Evolutionary conservation across 495 filamentous ascomycete genomes (phyloP).

Genomic region (Neurospora intermedia): DNA sequence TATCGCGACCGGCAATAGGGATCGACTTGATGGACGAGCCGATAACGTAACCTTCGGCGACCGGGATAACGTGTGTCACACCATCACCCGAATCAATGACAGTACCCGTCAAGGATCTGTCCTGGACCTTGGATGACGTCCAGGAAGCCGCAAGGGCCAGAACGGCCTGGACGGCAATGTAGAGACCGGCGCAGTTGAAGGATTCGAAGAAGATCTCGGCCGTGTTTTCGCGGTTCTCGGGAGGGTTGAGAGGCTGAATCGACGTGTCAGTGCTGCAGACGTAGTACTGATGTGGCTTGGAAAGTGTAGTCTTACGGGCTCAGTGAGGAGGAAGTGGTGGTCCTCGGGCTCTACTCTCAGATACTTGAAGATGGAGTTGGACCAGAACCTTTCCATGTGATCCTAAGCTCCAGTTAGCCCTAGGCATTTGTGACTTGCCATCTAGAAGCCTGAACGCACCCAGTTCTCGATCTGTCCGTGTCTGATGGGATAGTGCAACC

Average conservation of each 20-base stretch:
- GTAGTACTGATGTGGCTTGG: not conserved
- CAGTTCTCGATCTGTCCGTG: constrained; percentile 98
- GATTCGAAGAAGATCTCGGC: constrained; percentile 99
- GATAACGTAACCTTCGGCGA: constrained; percentile 97
- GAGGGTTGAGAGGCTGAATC: constrained; percentile 84
- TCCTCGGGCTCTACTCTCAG: constrained; percentile 96
- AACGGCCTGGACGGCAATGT: constrained; percentile 97
- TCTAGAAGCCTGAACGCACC: constrained; percentile 37
- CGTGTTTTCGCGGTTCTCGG: constrained; percentile 97
- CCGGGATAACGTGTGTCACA: constrained; percentile 97
- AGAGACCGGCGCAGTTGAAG: constrained; percentile 97
- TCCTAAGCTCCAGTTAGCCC: constrained; percentile 46
- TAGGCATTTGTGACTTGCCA: not conserved
- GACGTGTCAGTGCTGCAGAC: constrained; percentile 10
- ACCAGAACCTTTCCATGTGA: constrained; percentile 99
- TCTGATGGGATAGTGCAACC: constrained; percentile 90
- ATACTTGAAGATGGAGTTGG: constrained; percentile 99
- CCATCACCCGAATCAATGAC: constrained; percentile 97
- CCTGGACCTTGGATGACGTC: constrained; percentile 95
- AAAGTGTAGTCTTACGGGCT: constrained; percentile 57
- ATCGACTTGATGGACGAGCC: constrained; percentile 98
- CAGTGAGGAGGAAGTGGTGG: constrained; percentile 94
- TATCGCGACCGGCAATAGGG: constrained; percentile 91
- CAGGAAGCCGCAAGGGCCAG: constrained; percentile 93
- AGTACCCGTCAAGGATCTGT: constrained; percentile 93